Conservation (phyloP, 2,329 filamentous ascomycete genomes). For the Fusarium liriodendri region DNA sequence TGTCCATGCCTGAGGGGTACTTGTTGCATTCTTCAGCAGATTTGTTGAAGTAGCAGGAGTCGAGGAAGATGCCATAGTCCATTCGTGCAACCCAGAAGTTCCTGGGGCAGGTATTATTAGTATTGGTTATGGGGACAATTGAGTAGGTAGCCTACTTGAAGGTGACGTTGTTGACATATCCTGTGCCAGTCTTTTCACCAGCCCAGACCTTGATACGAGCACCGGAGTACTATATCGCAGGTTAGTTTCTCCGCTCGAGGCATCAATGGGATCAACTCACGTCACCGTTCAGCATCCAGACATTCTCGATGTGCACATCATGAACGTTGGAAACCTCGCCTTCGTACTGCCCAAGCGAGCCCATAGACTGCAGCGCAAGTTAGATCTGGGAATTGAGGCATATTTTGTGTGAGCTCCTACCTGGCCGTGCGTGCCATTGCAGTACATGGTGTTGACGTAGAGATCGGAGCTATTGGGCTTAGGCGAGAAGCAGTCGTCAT, state of each 20-base stretch:
- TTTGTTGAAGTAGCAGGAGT: constrained; percentile 72
- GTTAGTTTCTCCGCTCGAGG: neutral
- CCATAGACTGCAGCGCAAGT: constrained; percentile 53
- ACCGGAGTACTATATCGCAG: constrained; percentile 52
- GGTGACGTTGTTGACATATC: constrained; percentile 71
- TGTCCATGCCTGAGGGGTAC: constrained; percentile 67
- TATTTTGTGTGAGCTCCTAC: neutral
- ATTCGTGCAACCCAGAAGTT: constrained; percentile 70
- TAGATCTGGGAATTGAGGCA: too few relatives aligned
- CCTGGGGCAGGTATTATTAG: constrained; percentile 27
- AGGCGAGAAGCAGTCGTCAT: constrained; percentile 71
- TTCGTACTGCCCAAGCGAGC: constrained; percentile 67
- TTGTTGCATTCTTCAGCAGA: constrained; percentile 60
- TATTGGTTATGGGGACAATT: accelerated
- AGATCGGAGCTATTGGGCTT: constrained; percentile 70
- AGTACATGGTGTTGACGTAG: constrained; percentile 69
- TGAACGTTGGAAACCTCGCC: constrained; percentile 66
- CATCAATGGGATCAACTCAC: neutral
- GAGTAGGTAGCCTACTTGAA: constrained; percentile 50
- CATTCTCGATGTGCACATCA: constrained; percentile 68
- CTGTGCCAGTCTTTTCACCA: constrained; percentile 66
- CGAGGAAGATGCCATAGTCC: constrained; percentile 67
- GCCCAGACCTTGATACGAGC: constrained; percentile 73
- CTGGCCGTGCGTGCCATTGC: constrained; percentile 68
- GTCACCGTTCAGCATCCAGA: constrained; percentile 63